Evolutionary conservation across 2,329 filamentous ascomycete species (phyloP).

Genomic region (Fusarium beomiforme): DNA sequence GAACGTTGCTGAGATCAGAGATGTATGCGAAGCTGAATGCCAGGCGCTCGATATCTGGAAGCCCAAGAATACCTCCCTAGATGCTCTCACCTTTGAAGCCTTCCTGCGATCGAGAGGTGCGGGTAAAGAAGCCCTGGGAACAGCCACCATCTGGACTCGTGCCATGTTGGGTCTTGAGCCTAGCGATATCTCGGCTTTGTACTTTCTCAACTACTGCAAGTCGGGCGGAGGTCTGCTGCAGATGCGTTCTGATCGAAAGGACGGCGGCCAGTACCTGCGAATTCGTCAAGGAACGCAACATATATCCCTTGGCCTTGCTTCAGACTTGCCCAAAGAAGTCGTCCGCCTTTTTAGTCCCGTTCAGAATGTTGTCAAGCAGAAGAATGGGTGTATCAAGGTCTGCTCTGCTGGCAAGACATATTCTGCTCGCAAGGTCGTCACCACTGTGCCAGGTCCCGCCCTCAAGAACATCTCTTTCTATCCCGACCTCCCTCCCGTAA

Average conservation of each 20-base stretch:
- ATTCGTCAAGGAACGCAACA: conserved; percentile 16
- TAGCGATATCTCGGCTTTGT: conserved; percentile 15
- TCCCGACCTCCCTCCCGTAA: background rate
- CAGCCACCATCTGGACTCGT: conserved; percentile 17
- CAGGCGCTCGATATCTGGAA: background rate
- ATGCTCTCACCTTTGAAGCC: background rate
- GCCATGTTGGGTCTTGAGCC: conserved; percentile 22
- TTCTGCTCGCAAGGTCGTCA: background rate
- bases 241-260: conserved; percentile 15
- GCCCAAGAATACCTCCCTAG: background rate
- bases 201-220: conserved; percentile 21
- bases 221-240: conserved; percentile 19
- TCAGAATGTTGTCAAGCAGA: too few relatives aligned
- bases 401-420: too few relatives aligned
- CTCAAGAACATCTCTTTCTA: background rate
- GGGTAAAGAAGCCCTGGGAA: background rate
- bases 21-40: too few relatives aligned
- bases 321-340: too few relatives aligned
- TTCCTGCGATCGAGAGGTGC: background rate
- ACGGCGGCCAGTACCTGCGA: conserved; percentile 21
- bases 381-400: too few relatives aligned
- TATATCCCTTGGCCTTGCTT: background rate
- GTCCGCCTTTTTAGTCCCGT: too few relatives aligned
- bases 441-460: background rate
- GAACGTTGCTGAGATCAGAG: too few relatives aligned